phyloP scores from a whole-genome alignment of 371 early-diverging fungal species.

The Batrachochytrium dendrobatidis region DNA sequence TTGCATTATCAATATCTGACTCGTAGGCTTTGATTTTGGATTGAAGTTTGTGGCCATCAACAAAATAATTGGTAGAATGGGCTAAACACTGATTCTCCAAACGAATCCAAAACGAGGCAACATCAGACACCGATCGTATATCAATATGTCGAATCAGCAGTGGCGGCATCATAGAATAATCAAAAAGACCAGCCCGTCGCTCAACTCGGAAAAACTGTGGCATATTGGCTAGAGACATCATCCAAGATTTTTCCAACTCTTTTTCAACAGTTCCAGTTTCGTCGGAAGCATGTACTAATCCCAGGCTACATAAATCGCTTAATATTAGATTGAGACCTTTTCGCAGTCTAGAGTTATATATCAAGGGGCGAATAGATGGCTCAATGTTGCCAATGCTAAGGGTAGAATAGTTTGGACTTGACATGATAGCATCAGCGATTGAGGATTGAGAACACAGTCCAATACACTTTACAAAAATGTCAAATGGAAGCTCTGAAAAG shows the following conservation, averaged over 20 bases:
- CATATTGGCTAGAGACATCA: background rate
- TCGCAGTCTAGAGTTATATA: slow-evolving; percentile 13
- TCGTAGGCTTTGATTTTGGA: no score
- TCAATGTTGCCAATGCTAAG: slow-evolving; percentile 18
- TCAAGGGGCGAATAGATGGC: slow-evolving; percentile 2
- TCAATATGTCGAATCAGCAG: background rate
- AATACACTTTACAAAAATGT: slow-evolving; percentile 28
- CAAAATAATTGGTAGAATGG: no score
- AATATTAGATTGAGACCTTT: slow-evolving; percentile 4
- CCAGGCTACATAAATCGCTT: slow-evolving; percentile 5
- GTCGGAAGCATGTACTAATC: background rate
- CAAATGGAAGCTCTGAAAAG: slow-evolving; percentile 21
- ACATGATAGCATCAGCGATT: slow-evolving; percentile 21
- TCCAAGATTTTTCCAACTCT: background rate
- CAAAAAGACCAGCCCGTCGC: background rate
- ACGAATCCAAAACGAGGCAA: background rate
- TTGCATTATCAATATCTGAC: no score
- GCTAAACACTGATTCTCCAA: background rate
- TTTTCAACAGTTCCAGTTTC: background rate
- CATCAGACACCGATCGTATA: background rate
- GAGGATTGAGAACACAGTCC: slow-evolving; percentile 12
- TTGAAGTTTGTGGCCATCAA: no score
- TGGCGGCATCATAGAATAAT: background rate
- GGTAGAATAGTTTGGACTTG: slow-evolving; percentile 3
- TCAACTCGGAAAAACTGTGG: background rate